phyloP scores from a whole-genome alignment of 306 rosid species.

The Dicorynia guianensis region DNA sequence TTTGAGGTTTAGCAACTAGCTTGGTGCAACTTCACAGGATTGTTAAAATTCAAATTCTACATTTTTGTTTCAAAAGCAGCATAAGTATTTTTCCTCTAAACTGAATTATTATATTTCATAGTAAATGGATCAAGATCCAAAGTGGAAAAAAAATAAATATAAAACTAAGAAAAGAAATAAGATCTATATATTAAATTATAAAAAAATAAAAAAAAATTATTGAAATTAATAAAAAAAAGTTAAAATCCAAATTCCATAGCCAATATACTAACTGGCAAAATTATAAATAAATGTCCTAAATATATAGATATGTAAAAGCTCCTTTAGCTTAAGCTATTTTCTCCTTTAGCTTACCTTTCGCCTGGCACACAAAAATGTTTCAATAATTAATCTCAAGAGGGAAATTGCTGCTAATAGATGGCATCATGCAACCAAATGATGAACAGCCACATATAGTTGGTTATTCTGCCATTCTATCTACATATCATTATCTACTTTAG shows the following conservation, averaged over 20 bases:
- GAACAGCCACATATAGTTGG: slow-evolving; percentile 40
- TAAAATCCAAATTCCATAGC: no score
- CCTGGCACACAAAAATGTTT: slow-evolving; percentile 31
- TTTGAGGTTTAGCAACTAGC: slow-evolving; percentile 12
- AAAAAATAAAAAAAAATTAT: no score
- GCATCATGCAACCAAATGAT: slow-evolving; percentile 46
- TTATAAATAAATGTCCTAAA: background rate
- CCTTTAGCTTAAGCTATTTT: slow-evolving; percentile 10
- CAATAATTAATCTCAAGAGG: slow-evolving; percentile 48
- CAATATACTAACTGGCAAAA: slow-evolving; percentile 22
- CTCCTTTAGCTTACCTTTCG: slow-evolving; percentile 17
- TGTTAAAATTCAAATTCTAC: background rate
- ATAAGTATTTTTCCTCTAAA: background rate
- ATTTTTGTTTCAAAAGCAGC: slow-evolving; percentile 21
- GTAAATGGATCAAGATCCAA: no score
- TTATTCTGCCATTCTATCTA: slow-evolving; percentile 43
- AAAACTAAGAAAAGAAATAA: no score
- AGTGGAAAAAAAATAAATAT: no score
- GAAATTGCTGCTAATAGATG: slow-evolving; percentile 45
- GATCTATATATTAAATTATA: no score
- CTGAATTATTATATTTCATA: slow-evolving; percentile 21
- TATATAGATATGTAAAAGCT: background rate
- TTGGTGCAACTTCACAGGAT: slow-evolving; percentile 5
- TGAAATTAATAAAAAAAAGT: no score
- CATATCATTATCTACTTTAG: slow-evolving; percentile 42